These are phyloP conservation scores for Arabidopsis suecica DNA, from an alignment of 345 rosid genomes.

Conservation along the genomic window DNA sequence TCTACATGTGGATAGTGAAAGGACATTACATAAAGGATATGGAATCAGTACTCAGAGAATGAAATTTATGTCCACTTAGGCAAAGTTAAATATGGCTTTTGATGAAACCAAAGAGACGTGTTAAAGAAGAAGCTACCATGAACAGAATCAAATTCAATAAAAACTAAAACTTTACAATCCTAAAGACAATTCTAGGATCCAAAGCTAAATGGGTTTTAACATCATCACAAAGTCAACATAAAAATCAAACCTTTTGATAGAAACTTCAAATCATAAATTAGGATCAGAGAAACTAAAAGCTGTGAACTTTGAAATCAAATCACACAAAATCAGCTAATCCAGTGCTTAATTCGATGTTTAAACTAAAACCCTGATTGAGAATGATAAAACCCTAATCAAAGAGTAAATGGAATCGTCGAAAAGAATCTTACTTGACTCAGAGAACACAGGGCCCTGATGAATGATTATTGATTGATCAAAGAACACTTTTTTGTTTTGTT, in stretches of 20 bases:
- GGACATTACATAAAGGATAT: conserved; percentile 41
- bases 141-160: conserved; percentile 16
- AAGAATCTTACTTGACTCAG: conserved; percentile 37
- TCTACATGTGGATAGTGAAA: conserved; percentile 36
- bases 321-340: background rate
- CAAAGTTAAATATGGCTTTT: conserved; percentile 35
- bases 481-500: background rate
- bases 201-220: conserved; percentile 19
- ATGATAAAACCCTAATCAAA: conserved; percentile 6
- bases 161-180: background rate
- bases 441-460: conserved; percentile 4
- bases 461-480: conserved; percentile 1
- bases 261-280: background rate
- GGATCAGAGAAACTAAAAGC: background rate
- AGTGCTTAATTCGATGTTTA: background rate
- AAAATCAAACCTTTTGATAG: background rate
- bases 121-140: background rate
- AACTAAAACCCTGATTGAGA: background rate
- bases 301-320: background rate
- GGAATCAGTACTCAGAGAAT: conserved; percentile 43
- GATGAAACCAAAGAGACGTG: conserved; percentile 38
- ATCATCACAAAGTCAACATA: conserved; percentile 18
- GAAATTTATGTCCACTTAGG: conserved; percentile 28
- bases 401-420: conserved; percentile 2
- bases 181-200: conserved; percentile 3